Evolutionary conservation across 805 yeast genomes (phyloP).

Genomic region (Cyberlindnera mississippiensis): DNA sequence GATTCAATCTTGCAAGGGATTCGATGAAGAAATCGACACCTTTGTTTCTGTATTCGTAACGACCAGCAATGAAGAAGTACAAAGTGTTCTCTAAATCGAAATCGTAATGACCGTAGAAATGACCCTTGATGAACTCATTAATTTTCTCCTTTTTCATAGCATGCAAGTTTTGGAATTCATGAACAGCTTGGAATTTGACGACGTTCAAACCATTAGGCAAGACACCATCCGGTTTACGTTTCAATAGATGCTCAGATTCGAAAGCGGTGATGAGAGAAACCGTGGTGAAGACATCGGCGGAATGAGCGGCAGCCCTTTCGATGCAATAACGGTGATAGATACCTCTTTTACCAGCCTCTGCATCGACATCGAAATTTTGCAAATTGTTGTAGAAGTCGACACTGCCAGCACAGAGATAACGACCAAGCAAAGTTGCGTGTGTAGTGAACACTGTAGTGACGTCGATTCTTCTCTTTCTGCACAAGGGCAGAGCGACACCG

Average conservation of each 20-base stretch:
- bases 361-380: constrained; percentile 87
- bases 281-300: constrained; percentile 95
- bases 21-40: constrained; percentile 96
- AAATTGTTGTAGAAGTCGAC: constrained; percentile 94
- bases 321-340: constrained; percentile 96
- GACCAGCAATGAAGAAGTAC: constrained; percentile 94
- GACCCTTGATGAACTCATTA: constrained; percentile 93
- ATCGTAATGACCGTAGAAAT: constrained; percentile 94
- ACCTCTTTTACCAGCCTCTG: constrained; percentile 97
- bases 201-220: constrained; percentile 96
- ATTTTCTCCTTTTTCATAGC: constrained; percentile 88
- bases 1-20: constrained; percentile 86
- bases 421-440: constrained; percentile 92
- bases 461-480: constrained; percentile 87
- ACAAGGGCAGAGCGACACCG: constrained; percentile 90
- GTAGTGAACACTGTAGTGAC: constrained; percentile 95
- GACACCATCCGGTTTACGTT: constrained; percentile 96
- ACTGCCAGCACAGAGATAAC: constrained; percentile 94
- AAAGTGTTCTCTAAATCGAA: constrained; percentile 91
- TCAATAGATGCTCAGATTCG: constrained; percentile 87
- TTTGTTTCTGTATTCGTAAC: constrained; percentile 94
- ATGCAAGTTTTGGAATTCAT: constrained; percentile 95
- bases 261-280: constrained; percentile 97
- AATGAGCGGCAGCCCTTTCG: constrained; percentile 93
- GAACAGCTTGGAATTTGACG: constrained; percentile 94